These are phyloP conservation scores for Byssochlamys sp. DNA, from an alignment of 2,329 filamentous ascomycete species.

Conservation along the genomic window DNA sequence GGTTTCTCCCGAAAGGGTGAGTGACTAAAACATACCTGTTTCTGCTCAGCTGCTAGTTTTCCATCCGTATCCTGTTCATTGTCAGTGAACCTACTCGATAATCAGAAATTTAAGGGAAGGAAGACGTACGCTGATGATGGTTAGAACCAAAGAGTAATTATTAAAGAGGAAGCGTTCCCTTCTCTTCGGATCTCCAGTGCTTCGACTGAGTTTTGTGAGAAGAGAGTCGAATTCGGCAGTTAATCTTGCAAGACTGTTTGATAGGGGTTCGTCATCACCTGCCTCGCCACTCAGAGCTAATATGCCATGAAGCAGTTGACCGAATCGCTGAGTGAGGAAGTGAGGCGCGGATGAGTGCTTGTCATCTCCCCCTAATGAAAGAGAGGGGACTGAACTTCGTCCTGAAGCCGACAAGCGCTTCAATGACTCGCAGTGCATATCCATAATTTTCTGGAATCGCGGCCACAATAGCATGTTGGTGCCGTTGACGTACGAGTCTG, in stretches of 20 bases:
- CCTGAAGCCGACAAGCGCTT: slow-evolving; percentile 46
- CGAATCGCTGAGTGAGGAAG: slow-evolving; percentile 87
- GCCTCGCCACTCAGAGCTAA: slow-evolving; percentile 76
- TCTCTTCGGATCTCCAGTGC: slow-evolving; percentile 66
- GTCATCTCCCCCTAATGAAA: slow-evolving; percentile 42
- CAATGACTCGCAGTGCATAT: slow-evolving; percentile 80
- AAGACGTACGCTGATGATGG: slow-evolving; percentile 63
- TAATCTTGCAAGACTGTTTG: slow-evolving; percentile 66
- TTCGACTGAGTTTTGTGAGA: slow-evolving; percentile 66
- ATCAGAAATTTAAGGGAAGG: not conserved
- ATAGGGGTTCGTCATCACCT: slow-evolving; percentile 87
- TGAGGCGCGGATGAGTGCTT: slow-evolving; percentile 60
- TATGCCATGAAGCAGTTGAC: slow-evolving; percentile 79
- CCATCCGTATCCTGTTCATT: slow-evolving; percentile 35
- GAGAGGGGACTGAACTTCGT: slow-evolving; percentile 43
- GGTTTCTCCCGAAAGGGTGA: not conserved
- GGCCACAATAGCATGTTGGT: slow-evolving; percentile 96
- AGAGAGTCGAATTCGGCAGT: slow-evolving; percentile 76
- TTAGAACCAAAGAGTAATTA: slow-evolving; percentile 89
- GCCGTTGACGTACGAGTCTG: slow-evolving; percentile 85
- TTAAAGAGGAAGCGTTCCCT: slow-evolving; percentile 83
- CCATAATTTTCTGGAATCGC: slow-evolving; percentile 86
- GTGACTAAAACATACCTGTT: slow-evolving; percentile 32
- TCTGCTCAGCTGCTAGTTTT: slow-evolving; percentile 56
- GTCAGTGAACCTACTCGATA: slow-evolving; percentile 6